Conservation (phyloP, 129 eudicot genomes). For the Artemisia annua region DNA sequence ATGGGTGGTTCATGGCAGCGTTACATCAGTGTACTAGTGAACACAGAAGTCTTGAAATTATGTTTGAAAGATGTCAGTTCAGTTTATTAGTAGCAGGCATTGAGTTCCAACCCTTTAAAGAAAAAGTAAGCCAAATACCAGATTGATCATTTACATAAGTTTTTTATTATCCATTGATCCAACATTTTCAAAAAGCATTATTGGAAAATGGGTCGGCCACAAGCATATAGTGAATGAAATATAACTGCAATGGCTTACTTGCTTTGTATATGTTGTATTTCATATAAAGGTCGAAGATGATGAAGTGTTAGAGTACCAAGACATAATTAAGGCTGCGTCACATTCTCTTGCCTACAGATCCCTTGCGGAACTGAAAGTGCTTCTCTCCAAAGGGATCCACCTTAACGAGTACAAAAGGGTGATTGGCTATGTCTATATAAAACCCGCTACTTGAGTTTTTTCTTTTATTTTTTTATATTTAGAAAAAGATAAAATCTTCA, state of each 20-base stretch:
- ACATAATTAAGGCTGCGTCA: background rate
- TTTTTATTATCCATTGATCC: background rate
- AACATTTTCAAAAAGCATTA: no score
- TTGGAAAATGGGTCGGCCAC: no score
- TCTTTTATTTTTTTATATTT: no score
- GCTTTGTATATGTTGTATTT: background rate
- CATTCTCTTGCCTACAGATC: background rate
- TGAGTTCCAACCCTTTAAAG: background rate
- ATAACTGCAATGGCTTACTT: background rate
- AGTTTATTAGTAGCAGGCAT: background rate
- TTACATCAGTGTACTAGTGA: background rate
- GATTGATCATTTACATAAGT: background rate
- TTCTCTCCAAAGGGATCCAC: background rate
- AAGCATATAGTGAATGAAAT: no score
- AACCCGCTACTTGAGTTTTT: background rate
- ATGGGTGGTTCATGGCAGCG: background rate
- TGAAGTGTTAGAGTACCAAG: background rate
- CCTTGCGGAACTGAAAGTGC: background rate
- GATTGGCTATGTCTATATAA: background rate
- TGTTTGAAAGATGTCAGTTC: background rate
- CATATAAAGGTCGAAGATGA: background rate
- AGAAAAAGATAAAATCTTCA: background rate
- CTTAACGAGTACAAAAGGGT: background rate
- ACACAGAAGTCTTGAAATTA: background rate
- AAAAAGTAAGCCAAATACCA: no score